These are phyloP conservation scores for Amoeboaphelidium protococcarum DNA, from an alignment of 371 early-diverging fungal species.

Conservation along the genomic window DNA sequence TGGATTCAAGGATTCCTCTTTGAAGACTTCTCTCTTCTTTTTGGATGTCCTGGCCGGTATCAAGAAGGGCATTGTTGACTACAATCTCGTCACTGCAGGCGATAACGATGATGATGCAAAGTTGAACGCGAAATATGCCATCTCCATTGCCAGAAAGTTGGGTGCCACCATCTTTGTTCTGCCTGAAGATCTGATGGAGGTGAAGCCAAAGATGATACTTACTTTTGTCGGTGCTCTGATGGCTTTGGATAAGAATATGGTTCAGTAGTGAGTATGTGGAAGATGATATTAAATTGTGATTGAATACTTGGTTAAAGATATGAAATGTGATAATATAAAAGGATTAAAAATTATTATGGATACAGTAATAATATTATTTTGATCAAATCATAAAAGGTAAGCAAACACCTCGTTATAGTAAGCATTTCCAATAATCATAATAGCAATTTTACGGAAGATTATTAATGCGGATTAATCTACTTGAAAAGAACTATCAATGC, in stretches of 20 bases:
- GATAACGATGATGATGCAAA: constrained; percentile 45
- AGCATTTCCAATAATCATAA: too few relatives aligned
- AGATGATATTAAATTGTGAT: too few relatives aligned
- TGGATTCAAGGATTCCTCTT: constrained; percentile 51
- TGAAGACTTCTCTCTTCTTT: constrained; percentile 51
- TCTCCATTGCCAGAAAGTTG: constrained; percentile 85
- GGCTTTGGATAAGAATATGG: constrained; percentile 26
- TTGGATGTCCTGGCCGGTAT: constrained; percentile 70
- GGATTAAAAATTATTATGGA: too few relatives aligned
- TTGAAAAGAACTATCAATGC: too few relatives aligned
- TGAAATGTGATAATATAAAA: too few relatives aligned
- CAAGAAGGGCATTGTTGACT: constrained; percentile 68
- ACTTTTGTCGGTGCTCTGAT: constrained; percentile 72
- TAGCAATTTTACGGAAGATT: too few relatives aligned
- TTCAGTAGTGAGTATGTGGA: background rate
- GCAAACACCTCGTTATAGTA: too few relatives aligned
- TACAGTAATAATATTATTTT: too few relatives aligned
- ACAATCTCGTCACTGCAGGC: constrained; percentile 52
- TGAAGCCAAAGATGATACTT: constrained; percentile 19
- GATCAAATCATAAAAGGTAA: too few relatives aligned
- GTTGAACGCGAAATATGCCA: constrained; percentile 77
- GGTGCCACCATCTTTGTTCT: constrained; percentile 92
- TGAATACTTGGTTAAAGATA: too few relatives aligned
- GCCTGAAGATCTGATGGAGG: constrained; percentile 85
- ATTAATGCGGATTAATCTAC: too few relatives aligned